Percentiles rank a stretch among this genome's conserved stretches.
These are phyloP conservation scores for Ogataea populi-albae DNA, from an alignment of 805 yeast genomes.

Conservation along the genomic window DNA sequence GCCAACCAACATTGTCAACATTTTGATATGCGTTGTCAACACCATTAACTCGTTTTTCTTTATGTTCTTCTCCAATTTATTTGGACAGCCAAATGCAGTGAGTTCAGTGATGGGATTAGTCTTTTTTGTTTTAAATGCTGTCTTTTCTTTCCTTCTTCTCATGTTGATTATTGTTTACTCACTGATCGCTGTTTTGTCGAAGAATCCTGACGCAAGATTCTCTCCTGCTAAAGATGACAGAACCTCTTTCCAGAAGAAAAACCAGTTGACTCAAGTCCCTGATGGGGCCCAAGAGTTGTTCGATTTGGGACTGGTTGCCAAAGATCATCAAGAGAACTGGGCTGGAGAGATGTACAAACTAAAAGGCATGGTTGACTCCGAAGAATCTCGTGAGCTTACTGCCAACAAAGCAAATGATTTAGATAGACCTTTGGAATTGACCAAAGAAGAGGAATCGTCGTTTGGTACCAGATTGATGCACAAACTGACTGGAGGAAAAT, in stretches of 20 bases:
- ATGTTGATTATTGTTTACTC: constrained; percentile 67
- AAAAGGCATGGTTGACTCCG: constrained; percentile 34
- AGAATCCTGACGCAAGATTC: constrained; percentile 85
- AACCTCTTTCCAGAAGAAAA: constrained; percentile 70
- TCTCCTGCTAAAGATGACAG: constrained; percentile 91
- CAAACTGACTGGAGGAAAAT: constrained; percentile 43
- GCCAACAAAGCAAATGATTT: constrained; percentile 20
- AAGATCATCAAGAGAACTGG: constrained; percentile 75
- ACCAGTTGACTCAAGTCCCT: constrained; percentile 16
- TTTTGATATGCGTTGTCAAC: constrained; percentile 67
- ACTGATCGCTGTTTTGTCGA: constrained; percentile 60
- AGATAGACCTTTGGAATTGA: constrained; percentile 30
- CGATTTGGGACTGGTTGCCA: constrained; percentile 81
- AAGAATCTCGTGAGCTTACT: constrained; percentile 17
- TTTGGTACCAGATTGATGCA: constrained; percentile 44
- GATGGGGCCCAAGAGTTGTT: constrained; percentile 49
- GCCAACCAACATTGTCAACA: constrained; percentile 75
- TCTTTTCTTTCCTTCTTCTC: constrained; percentile 73
- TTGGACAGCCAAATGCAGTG: constrained; percentile 76
- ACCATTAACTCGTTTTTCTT: constrained; percentile 81
- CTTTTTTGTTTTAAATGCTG: constrained; percentile 85
- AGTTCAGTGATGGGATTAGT: constrained; percentile 89
- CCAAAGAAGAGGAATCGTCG: constrained; percentile 32
- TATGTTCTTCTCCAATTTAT: constrained; percentile 79
- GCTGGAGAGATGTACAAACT: constrained; percentile 60